Evolutionary conservation across 176 grass and related monocot species (phyloP).

Genomic region (Triticum dicoccoides): DNA sequence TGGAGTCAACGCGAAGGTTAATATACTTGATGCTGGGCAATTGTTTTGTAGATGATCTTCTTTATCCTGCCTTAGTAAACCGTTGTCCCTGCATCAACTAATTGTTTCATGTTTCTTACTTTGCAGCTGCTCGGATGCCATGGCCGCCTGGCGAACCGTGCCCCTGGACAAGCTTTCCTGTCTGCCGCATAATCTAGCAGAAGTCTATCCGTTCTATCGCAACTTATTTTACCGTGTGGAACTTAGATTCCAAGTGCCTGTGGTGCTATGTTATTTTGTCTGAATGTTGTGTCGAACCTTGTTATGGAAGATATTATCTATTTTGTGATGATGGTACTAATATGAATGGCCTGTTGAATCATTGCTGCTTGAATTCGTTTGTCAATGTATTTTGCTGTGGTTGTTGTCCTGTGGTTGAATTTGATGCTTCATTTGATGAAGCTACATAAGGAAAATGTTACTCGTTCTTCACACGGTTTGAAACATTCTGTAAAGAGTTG

Average conservation of each 20-base stretch:
- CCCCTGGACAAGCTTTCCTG: conserved; percentile 45
- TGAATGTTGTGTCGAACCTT: conserved; percentile 27
- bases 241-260: conserved; percentile 17
- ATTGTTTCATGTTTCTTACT: neutral
- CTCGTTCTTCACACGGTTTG: no score
- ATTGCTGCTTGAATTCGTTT: neutral
- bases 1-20: conserved; percentile 78
- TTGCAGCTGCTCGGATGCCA: conserved; percentile 51
- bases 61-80: no score
- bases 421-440: no score
- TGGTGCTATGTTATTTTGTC: conserved; percentile 16
- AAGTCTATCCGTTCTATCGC: neutral
- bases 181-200: conserved; percentile 16
- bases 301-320: neutral
- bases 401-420: no score
- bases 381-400: neutral
- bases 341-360: neutral
- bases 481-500: no score
- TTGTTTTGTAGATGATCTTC: neutral
- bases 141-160: conserved; percentile 32
- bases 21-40: neutral
- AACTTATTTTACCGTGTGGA: neutral
- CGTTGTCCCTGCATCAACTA: neutral
- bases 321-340: neutral
- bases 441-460: no score